Conservation (phyloP, 176 grass and related monocot genomes). For the Avena atlantica region DNA sequence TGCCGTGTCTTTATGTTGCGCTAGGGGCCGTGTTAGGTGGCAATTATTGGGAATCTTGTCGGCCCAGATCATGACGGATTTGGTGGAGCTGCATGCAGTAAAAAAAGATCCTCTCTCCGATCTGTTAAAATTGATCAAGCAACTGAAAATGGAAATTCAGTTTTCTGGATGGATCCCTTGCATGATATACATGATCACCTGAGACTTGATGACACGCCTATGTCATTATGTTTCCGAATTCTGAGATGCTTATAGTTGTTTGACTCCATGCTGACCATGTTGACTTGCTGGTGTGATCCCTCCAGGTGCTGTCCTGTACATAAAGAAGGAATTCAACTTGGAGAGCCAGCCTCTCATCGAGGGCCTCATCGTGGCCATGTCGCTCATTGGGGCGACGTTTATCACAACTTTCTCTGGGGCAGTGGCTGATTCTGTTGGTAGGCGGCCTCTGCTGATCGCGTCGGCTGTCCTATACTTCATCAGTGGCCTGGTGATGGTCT, state of each 20-base stretch:
- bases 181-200: background rate
- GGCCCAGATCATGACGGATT: conserved; percentile 39
- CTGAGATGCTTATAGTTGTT: conserved; percentile 20
- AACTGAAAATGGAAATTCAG: background rate
- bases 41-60: conserved; percentile 65
- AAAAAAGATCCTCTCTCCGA: conserved; percentile 11
- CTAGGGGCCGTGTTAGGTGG: conserved; percentile 46
- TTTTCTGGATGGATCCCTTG: background rate
- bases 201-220: background rate
- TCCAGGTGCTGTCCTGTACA: conserved; percentile 85
- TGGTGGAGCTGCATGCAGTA: conserved; percentile 32
- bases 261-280: conserved; percentile 43
- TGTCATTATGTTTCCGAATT: conserved; percentile 7
- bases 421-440: conserved; percentile 68
- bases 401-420: conserved; percentile 81
- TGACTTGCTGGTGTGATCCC: conserved; percentile 40
- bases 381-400: conserved; percentile 85
- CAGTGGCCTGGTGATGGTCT: conserved; percentile 87
- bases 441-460: conserved; percentile 84
- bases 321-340: conserved; percentile 89
- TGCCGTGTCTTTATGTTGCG: conserved; percentile 24
- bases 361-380: conserved; percentile 93
- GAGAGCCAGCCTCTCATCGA: conserved; percentile 78
- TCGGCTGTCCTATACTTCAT: conserved; percentile 84
- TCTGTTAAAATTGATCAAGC: background rate